Percentiles rank a stretch among this genome's conserved stretches.
These are phyloP conservation scores for Russula olivacea DNA, from an alignment of 768 basidiomycete species.

Conservation along the genomic window DNA sequence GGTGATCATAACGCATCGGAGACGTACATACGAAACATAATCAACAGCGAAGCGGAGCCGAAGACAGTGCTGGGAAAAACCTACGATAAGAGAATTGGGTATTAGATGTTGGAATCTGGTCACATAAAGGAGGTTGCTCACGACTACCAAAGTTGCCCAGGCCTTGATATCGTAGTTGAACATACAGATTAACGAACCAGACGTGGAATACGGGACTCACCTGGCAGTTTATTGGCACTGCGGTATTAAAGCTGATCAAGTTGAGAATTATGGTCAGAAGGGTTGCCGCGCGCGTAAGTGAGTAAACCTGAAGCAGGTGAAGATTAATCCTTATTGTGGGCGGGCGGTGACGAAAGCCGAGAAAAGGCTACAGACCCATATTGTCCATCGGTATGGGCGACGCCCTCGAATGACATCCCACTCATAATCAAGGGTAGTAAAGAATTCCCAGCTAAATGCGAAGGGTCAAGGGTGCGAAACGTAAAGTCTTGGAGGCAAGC, in stretches of 20 bases:
- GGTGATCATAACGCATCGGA: not conserved
- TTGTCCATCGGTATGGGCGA: not conserved
- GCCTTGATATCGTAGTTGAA: not conserved
- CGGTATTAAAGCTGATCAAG: not conserved
- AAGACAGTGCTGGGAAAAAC: not conserved
- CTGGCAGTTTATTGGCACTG: not conserved
- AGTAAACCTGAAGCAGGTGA: slow-evolving; percentile 1
- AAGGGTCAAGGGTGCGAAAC: not conserved
- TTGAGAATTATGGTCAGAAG: not conserved
- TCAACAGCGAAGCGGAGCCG: not conserved
- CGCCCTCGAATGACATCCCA: not conserved
- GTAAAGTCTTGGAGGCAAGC: not conserved
- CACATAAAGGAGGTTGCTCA: not conserved
- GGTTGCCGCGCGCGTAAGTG: not conserved
- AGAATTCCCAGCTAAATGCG: not conserved
- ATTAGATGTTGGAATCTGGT: not conserved
- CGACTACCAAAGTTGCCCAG: not conserved
- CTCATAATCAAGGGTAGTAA: not conserved
- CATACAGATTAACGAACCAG: not conserved
- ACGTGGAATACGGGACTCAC: not conserved
- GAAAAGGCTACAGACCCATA: slow-evolving; percentile 3
- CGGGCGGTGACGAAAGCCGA: not conserved
- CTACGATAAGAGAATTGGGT: not conserved
- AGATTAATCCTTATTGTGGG: not conserved
- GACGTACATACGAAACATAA: slow-evolving; percentile 5